A percentile compares a stretch with the other conserved stretches of the same genome.
phyloP scores from a whole-genome alignment of 805 yeast genomes.

The Metschnikowia hibisci region DNA sequence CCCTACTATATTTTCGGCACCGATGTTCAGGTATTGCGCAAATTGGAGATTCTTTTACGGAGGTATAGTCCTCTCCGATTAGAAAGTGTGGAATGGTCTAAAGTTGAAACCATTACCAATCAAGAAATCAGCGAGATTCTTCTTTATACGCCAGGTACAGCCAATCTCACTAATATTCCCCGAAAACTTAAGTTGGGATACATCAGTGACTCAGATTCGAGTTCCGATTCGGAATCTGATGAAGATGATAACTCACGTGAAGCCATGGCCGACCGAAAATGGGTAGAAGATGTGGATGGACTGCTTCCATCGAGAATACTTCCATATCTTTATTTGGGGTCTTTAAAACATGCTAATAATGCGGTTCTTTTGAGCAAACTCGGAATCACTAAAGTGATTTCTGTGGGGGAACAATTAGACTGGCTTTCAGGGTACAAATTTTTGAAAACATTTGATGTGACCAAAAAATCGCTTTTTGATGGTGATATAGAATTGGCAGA shows the following conservation, averaged over 20 bases:
- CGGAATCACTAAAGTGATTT: slow-evolving; percentile 70
- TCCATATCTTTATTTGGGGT: slow-evolving; percentile 82
- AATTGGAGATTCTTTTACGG: slow-evolving; percentile 58
- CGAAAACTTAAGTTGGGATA: slow-evolving; percentile 24
- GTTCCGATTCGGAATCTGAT: slow-evolving; percentile 18
- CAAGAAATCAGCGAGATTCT: slow-evolving; percentile 35
- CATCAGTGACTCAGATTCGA: slow-evolving; percentile 23
- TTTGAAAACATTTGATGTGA: slow-evolving; percentile 22
- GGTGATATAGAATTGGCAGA: slow-evolving; percentile 32
- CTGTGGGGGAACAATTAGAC: slow-evolving; percentile 76
- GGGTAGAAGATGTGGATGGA: slow-evolving; percentile 51
- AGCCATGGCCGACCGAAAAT: slow-evolving; percentile 16
- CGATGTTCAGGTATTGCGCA: slow-evolving; percentile 64
- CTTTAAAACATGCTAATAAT: slow-evolving; percentile 75
- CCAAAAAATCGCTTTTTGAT: slow-evolving; percentile 21
- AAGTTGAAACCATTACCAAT: slow-evolving; percentile 26
- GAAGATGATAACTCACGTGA: slow-evolving; percentile 4
- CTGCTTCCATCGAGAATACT: slow-evolving; percentile 80
- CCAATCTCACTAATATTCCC: slow-evolving; percentile 7
- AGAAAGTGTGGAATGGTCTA: slow-evolving; percentile 26
- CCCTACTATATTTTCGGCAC: slow-evolving; percentile 82
- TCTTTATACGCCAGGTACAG: slow-evolving; percentile 11
- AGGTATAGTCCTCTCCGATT: slow-evolving; percentile 51
- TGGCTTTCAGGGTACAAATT: slow-evolving; percentile 51
- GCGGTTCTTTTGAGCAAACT: slow-evolving; percentile 57